phyloP scores from a whole-genome alignment of 108 stramenopile species.

The Nitzschia inconspicua region DNA sequence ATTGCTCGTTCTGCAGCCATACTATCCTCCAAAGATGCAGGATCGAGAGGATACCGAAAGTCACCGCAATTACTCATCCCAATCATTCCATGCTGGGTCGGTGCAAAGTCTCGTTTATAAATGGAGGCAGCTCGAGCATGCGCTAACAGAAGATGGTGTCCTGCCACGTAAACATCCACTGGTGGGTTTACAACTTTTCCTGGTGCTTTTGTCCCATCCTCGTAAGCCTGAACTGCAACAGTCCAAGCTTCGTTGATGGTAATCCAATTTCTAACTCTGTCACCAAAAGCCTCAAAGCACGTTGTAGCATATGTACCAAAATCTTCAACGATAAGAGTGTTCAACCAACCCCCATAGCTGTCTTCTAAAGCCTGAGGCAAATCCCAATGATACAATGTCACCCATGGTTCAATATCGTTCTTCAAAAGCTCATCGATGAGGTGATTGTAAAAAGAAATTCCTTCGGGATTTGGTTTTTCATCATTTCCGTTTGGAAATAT shows the following conservation, averaged over 20 bases:
- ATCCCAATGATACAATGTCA: slow-evolving; percentile 96
- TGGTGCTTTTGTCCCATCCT: slow-evolving; percentile 85
- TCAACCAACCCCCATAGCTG: slow-evolving; percentile 78
- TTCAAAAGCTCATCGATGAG: slow-evolving; percentile 82
- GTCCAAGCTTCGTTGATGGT: slow-evolving; percentile 95
- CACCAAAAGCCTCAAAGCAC: slow-evolving; percentile 86
- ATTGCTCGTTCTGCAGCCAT: slow-evolving; percentile 82
- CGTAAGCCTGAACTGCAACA: slow-evolving; percentile 80
- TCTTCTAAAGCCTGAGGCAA: slow-evolving; percentile 84
- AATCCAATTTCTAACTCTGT: slow-evolving; percentile 90
- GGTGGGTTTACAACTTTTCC: slow-evolving; percentile 51
- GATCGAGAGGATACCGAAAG: slow-evolving; percentile 62
- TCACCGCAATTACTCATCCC: slow-evolving; percentile 86
- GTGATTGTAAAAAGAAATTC: slow-evolving; percentile 84
- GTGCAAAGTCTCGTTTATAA: slow-evolving; percentile 60
- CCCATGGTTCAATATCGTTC: slow-evolving; percentile 79
- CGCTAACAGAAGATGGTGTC: slow-evolving; percentile 79
- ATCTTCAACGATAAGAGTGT: slow-evolving; percentile 43
- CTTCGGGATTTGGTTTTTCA: slow-evolving; percentile 52
- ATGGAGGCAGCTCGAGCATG: slow-evolving; percentile 82
- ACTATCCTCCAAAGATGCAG: slow-evolving; percentile 39
- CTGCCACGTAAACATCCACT: slow-evolving; percentile 67
- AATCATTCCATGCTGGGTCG: slow-evolving; percentile 54
- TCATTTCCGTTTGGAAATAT: slow-evolving; percentile 78
- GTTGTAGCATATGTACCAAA: slow-evolving; percentile 88